phyloP scores from a whole-genome alignment of 805 yeast genomes.

The Metschnikowia aberdeeniae region DNA sequence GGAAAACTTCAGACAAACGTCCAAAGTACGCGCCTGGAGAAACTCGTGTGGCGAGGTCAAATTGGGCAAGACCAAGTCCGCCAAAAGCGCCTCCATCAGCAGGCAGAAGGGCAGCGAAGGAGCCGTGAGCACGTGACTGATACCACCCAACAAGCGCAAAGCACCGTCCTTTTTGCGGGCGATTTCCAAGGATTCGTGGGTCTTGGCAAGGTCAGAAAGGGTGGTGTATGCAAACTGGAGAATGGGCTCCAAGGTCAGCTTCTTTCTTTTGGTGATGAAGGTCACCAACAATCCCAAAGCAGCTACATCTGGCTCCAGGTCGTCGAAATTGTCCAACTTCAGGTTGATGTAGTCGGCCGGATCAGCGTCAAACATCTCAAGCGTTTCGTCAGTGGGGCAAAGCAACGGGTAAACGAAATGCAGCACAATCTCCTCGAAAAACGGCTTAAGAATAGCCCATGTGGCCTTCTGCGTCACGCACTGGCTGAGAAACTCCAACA shows the following conservation, averaged over 20 bases:
- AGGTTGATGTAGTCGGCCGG: conserved; percentile 85
- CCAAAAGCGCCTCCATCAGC: conserved; percentile 68
- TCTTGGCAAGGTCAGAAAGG: conserved; percentile 32
- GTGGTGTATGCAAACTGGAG: conserved; percentile 55
- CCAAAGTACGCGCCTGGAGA: conserved; percentile 71
- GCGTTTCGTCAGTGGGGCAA: conserved; percentile 61
- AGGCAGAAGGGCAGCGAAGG: conserved; percentile 53
- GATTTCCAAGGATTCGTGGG: conserved; percentile 41
- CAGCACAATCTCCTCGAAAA: conserved; percentile 57
- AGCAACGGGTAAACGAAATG: conserved; percentile 75
- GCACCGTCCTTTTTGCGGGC: conserved; percentile 72
- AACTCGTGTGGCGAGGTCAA: conserved; percentile 60
- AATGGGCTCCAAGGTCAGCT: conserved; percentile 55
- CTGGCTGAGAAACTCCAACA: conserved; percentile 52
- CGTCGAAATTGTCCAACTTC: conserved; percentile 55
- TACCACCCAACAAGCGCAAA: conserved; percentile 70
- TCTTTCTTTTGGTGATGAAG: conserved; percentile 64
- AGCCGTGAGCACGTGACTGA: conserved; percentile 54
- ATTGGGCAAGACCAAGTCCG: conserved; percentile 64
- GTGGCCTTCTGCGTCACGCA: conserved; percentile 50
- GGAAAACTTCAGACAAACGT: conserved; percentile 61
- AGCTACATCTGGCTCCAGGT: conserved; percentile 65
- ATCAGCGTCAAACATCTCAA: conserved; percentile 77
- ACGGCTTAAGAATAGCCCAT: conserved; percentile 66
- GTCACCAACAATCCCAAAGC: conserved; percentile 71